Conservation (phyloP, 306 rosid genomes). For the Citrullus mucosospermus region DNA sequence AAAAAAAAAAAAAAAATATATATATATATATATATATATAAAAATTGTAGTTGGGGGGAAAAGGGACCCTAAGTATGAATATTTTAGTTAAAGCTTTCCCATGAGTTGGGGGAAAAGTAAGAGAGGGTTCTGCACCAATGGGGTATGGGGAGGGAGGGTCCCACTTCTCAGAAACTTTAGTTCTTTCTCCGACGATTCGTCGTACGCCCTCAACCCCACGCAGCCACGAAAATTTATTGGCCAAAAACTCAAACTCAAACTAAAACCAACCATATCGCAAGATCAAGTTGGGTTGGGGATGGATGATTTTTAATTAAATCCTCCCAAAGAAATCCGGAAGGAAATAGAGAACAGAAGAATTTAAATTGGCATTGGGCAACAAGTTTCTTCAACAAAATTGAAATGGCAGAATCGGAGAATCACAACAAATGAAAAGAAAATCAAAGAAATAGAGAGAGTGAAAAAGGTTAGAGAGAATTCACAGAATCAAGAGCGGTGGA, state of each 20-base stretch:
- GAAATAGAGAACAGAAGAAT: background rate
- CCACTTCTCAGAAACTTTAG: background rate
- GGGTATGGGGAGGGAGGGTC: background rate
- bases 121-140: too few species aligned
- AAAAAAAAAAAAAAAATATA: too few species aligned
- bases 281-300: background rate
- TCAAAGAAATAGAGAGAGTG: background rate
- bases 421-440: background rate
- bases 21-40: too few species aligned
- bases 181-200: background rate
- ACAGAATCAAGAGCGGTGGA: too few species aligned
- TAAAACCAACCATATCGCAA: background rate
- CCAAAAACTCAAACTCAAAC: too few species aligned
- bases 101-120: too few species aligned
- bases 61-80: too few species aligned
- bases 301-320: background rate
- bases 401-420: background rate
- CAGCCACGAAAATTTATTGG: too few species aligned
- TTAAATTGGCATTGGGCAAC: background rate
- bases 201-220: background rate
- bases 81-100: too few species aligned
- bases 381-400: background rate
- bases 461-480: too few species aligned
- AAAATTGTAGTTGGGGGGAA: too few species aligned
- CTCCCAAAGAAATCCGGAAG: background rate